Percentiles rank a stretch among this genome's conserved stretches.
phyloP scores from a whole-genome alignment of 1,284 basidiomycete species.

The Pseudozyma tsukubaensis region DNA sequence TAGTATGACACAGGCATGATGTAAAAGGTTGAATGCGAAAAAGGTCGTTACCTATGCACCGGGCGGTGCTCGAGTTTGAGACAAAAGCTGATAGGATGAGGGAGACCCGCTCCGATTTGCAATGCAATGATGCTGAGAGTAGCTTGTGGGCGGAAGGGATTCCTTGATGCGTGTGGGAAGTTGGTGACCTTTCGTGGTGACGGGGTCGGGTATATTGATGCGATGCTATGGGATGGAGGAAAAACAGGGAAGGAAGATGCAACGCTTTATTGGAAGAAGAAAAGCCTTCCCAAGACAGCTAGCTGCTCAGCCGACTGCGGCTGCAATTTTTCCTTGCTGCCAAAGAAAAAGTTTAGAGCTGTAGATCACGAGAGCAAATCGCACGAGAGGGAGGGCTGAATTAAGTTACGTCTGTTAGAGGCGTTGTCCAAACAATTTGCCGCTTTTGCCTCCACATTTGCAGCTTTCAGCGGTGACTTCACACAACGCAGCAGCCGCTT shows the following conservation, averaged over 20 bases:
- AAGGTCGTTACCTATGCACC: conserved; percentile 40
- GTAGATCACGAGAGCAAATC: conserved; percentile 17
- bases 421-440: not conserved
- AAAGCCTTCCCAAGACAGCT: conserved; percentile 1
- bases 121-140: too few species aligned
- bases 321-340: conserved; percentile 15
- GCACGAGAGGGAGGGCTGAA: conserved; percentile 15
- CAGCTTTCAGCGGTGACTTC: conserved; percentile 27
- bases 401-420: conserved; percentile 24
- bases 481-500: conserved; percentile 1
- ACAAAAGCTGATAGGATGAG: not conserved
- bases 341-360: conserved; percentile 2
- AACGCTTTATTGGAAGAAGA: not conserved
- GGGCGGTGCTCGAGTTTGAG: conserved; percentile 4
- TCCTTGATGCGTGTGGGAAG: not conserved
- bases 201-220: conserved; percentile 37
- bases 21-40: not conserved
- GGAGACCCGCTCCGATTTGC: conserved; percentile 28
- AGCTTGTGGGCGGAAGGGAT: not conserved
- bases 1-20: conserved; percentile 57
- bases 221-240: not conserved
- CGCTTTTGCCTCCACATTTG: conserved; percentile 25
- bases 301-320: conserved; percentile 39
- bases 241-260: not conserved
- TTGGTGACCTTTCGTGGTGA: conserved; percentile 19